These are phyloP conservation scores for Magnolia sinica DNA, from an alignment of 164 flowering plant genomes.

Conservation along the genomic window DNA sequence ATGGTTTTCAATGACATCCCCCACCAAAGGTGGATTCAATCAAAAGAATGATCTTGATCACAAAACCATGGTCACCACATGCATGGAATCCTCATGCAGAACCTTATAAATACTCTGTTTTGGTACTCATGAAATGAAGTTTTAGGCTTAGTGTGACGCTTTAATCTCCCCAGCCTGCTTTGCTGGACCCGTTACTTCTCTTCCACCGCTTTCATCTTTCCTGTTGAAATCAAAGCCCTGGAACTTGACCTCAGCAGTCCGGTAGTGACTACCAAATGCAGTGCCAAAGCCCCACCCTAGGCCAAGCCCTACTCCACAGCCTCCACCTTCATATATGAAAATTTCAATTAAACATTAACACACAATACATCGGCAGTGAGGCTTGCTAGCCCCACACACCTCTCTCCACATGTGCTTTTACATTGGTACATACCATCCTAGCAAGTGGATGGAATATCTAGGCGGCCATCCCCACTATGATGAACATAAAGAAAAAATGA, in stretches of 20 bases:
- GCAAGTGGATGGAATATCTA: background rate
- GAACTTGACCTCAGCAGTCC: constrained; percentile 53
- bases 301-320: constrained; percentile 92
- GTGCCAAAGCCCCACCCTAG: constrained; percentile 97
- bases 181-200: constrained; percentile 11
- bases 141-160: constrained; percentile 9
- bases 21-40: too few relatives aligned
- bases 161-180: constrained; percentile 18
- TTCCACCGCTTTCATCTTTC: constrained; percentile 17
- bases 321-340: constrained; percentile 61
- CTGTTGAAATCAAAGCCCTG: constrained; percentile 51
- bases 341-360: background rate
- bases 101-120: too few relatives aligned
- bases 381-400: background rate
- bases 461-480: background rate
- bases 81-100: too few relatives aligned
- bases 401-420: background rate
- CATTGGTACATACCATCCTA: background rate
- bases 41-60: too few relatives aligned
- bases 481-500: background rate
- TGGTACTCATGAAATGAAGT: too few relatives aligned
- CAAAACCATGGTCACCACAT: too few relatives aligned
- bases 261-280: constrained; percentile 78
- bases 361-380: background rate
- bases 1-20: too few relatives aligned